phyloP scores from a whole-genome alignment of 495 filamentous ascomycete species.

The Penicillium desertorum region DNA sequence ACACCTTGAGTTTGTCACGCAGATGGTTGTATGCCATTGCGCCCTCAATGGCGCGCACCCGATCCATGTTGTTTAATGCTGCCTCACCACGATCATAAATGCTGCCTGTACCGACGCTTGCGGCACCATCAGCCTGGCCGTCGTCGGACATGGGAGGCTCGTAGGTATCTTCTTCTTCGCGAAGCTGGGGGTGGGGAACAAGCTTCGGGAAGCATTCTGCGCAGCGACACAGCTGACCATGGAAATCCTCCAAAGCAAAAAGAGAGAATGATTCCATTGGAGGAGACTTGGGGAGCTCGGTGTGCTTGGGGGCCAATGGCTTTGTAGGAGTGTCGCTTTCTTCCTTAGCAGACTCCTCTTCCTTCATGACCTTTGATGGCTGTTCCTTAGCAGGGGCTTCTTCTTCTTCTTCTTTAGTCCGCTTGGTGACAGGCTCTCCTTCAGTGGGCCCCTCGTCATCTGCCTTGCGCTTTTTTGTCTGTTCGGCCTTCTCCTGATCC shows the following conservation, averaged over 20 bases:
- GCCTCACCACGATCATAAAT: constrained; percentile 87
- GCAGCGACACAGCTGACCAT: constrained; percentile 76
- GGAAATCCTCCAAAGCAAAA: constrained; percentile 75
- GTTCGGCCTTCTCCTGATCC: constrained; percentile 14
- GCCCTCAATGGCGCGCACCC: constrained; percentile 90
- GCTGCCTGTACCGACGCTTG: constrained; percentile 65
- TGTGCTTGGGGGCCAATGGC: constrained; percentile 36
- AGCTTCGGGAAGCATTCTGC: constrained; percentile 73
- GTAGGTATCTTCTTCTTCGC: constrained; percentile 92
- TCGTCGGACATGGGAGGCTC: constrained; percentile 78
- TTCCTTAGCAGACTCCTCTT: constrained; percentile 25
- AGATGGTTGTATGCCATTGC: constrained; percentile 97
- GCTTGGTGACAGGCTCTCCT: constrained; percentile 56
- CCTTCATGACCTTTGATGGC: constrained; percentile 25
- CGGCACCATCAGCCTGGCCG: constrained; percentile 42
- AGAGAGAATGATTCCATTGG: constrained; percentile 66
- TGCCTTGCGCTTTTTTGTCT: constrained; percentile 74
- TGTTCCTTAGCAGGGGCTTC: constrained; percentile 6
- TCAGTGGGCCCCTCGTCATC: constrained; percentile 50
- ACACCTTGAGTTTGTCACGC: constrained; percentile 89
- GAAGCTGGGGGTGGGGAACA: constrained; percentile 66
- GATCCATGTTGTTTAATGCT: constrained; percentile 83
- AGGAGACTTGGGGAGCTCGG: constrained; percentile 45
- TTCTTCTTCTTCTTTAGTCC: constrained; percentile 48
- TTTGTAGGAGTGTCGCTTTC: constrained; percentile 5